phyloP scores from a whole-genome alignment of 1,139 yeast species.

The Nematodospora anomalae region DNA sequence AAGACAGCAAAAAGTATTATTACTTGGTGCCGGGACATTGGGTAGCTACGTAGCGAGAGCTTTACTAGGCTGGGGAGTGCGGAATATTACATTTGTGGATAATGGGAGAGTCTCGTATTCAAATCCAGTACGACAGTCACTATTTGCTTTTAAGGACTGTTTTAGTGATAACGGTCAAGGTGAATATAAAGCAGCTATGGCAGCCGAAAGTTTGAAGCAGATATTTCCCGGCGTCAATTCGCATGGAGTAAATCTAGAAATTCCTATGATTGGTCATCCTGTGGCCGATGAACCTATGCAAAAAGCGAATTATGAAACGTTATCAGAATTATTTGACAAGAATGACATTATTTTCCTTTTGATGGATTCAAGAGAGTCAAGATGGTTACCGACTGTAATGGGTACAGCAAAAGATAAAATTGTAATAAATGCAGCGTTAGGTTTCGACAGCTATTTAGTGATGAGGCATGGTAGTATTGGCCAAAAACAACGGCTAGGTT shows the following conservation, averaged over 20 bases:
- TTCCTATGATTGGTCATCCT: slow-evolving; percentile 97
- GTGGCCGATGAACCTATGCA: slow-evolving; percentile 55
- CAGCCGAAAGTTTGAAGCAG: slow-evolving; percentile 68
- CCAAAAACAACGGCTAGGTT: slow-evolving; percentile 58
- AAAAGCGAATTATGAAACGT: slow-evolving; percentile 47
- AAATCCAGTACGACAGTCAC: slow-evolving; percentile 93
- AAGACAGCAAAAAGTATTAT: slow-evolving; percentile 58
- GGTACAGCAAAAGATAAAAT: slow-evolving; percentile 65
- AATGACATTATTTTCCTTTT: slow-evolving; percentile 79
- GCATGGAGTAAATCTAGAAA: slow-evolving; percentile 62
- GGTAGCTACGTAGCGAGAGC: slow-evolving; percentile 90
- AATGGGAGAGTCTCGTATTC: slow-evolving; percentile 86
- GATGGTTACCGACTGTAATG: slow-evolving; percentile 93
- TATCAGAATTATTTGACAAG: slow-evolving; percentile 53
- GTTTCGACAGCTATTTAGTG: slow-evolving; percentile 89
- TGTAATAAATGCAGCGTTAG: slow-evolving; percentile 90
- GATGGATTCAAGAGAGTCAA: slow-evolving; percentile 91
- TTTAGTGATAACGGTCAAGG: slow-evolving; percentile 60
- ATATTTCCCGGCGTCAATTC: slow-evolving; percentile 79
- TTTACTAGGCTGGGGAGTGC: slow-evolving; percentile 91
- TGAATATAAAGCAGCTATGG: slow-evolving; percentile 67
- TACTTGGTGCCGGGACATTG: slow-evolving; percentile 95
- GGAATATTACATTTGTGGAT: slow-evolving; percentile 83
- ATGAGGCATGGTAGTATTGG: slow-evolving; percentile 78
- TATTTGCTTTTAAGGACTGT: slow-evolving; percentile 77